Percentiles rank a stretch among this genome's conserved stretches.
Conservation (phyloP, 1,284 basidiomycete genomes). For the Prillingera fragicola region DNA sequence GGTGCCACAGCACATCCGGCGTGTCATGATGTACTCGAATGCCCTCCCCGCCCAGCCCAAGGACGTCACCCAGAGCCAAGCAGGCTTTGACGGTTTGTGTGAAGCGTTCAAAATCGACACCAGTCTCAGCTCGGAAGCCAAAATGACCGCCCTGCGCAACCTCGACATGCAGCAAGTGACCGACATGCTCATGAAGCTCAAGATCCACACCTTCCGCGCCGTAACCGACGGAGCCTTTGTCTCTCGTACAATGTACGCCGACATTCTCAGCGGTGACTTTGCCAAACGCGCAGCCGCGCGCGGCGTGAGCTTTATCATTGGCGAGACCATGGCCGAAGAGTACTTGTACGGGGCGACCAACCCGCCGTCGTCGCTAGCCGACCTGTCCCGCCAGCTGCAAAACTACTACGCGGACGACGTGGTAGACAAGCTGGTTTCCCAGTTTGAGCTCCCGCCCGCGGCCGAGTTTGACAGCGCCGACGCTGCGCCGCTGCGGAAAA, state of each 20-base stretch:
- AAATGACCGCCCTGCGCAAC: conserved; percentile 20
- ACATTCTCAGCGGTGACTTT: conserved; percentile 16
- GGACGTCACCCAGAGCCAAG: conserved; percentile 21
- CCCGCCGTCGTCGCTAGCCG: conserved; percentile 12
- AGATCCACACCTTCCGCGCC: conserved; percentile 26
- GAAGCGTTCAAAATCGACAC: conserved; percentile 20
- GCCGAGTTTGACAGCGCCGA: conserved; percentile 5
- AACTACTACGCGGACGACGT: conserved; percentile 23
- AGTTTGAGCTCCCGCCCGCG: not conserved
- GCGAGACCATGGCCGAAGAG: conserved; percentile 25
- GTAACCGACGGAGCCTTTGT: conserved; percentile 27
- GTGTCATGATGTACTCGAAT: conserved; percentile 26
- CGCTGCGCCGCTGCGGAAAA: conserved; percentile 4
- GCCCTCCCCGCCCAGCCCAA: conserved; percentile 27
- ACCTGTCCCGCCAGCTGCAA: conserved; percentile 17
- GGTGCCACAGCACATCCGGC: conserved; percentile 12
- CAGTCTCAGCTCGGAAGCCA: conserved; percentile 13
- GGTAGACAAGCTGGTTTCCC: conserved; percentile 12
- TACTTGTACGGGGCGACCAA: conserved; percentile 24
- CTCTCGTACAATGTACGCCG: conserved; percentile 10
- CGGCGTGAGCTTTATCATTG: conserved; percentile 23
- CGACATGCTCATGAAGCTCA: conserved; percentile 23
- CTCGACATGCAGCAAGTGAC: conserved; percentile 20
- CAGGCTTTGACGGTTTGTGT: conserved; percentile 22
- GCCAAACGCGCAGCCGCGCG: conserved; percentile 17